These are phyloP conservation scores for Pythium utonaiense DNA, from an alignment of 352 stramenopile genomes.

Conservation along the genomic window DNA sequence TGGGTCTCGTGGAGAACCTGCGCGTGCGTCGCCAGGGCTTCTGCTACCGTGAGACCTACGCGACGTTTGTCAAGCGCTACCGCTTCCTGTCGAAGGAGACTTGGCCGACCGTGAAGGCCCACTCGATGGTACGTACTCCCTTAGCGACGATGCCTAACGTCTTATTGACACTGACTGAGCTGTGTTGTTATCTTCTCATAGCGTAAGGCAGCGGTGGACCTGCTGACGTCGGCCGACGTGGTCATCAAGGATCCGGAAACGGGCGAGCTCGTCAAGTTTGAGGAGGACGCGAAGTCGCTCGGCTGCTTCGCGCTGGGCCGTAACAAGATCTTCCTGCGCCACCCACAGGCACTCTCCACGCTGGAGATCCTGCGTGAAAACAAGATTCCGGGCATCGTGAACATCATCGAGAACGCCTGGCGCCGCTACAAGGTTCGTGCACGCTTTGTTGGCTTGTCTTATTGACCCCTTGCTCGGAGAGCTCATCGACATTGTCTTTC, in stretches of 20 bases:
- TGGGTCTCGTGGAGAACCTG: slow-evolving; percentile 81
- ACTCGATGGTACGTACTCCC: slow-evolving; percentile 38
- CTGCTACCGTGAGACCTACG: slow-evolving; percentile 81
- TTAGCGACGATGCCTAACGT: no score
- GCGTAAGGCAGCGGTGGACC: slow-evolving; percentile 66
- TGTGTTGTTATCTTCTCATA: slow-evolving; percentile 15
- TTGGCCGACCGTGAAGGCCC: slow-evolving; percentile 55
- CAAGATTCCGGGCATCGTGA: slow-evolving; percentile 73
- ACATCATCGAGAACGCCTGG: slow-evolving; percentile 84
- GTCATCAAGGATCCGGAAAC: slow-evolving; percentile 57
- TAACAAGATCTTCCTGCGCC: slow-evolving; percentile 89
- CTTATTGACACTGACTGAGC: neutral
- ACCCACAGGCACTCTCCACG: slow-evolving; percentile 84
- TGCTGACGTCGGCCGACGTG: slow-evolving; percentile 62
- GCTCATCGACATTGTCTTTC: no score
- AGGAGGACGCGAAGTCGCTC: slow-evolving; percentile 70
- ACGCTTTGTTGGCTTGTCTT: neutral
- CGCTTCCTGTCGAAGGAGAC: slow-evolving; percentile 79
- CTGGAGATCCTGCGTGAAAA: slow-evolving; percentile 78
- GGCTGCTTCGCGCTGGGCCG: slow-evolving; percentile 80
- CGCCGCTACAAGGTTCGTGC: slow-evolving; percentile 57
- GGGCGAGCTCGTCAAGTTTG: slow-evolving; percentile 53
- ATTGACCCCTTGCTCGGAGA: no score
- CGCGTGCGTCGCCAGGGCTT: slow-evolving; percentile 82
- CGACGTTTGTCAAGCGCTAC: slow-evolving; percentile 81